Evolutionary conservation across 345 rosid species (phyloP), one percentile per base, ranked within the genome.

Genomic region (Melastoma malabathricum): DNA sequence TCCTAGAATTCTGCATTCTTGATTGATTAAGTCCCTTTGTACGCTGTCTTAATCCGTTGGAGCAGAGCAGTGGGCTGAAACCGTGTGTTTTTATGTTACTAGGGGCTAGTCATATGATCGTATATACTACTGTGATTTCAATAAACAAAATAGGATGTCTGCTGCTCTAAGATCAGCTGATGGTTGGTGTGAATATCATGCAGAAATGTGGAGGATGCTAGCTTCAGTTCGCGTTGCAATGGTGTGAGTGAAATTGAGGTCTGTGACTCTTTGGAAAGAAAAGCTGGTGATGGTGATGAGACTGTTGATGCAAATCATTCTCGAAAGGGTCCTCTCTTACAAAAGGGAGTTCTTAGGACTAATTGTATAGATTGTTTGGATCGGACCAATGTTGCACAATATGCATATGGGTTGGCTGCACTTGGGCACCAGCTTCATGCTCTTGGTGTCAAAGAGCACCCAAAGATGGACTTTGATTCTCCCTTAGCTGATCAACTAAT

Each of bases 321-420:
- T 71, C 46, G 52, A 59, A 80, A 79, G 73, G 68, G 66, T 64
- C 68, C 70, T 31, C 76, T 34, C 69, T 75, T 88, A 67, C 99
- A 93, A 62, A 81, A 39, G 25, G 99, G 99, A 38, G 99, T 93
- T 46, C 77, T 93, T 45, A 73, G 99, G 70, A 93, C 99, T 64
- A 93, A 88, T 68, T 93, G 99, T 67, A 93, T 93, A 60, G 99
- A 93, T 61, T 93, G 97, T 76, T 81, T 93, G 50, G 99, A 93
- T 62, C 93, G 99, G 19, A 93, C 99, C 69, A 93, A 93, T 78
- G 99, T 85, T 67, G 99, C 99, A 23, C 97, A 93, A 44, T 93
- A 79, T 71, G 94, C 97, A 43, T 93, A 81, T 65, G 95, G 99
- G 41, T 74, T 90, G 84, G 93, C 78, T 65, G 97, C 95, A 48